These are phyloP conservation scores for Sutorius eximius DNA, from an alignment of 1,284 basidiomycete species.

Conservation along the genomic window DNA sequence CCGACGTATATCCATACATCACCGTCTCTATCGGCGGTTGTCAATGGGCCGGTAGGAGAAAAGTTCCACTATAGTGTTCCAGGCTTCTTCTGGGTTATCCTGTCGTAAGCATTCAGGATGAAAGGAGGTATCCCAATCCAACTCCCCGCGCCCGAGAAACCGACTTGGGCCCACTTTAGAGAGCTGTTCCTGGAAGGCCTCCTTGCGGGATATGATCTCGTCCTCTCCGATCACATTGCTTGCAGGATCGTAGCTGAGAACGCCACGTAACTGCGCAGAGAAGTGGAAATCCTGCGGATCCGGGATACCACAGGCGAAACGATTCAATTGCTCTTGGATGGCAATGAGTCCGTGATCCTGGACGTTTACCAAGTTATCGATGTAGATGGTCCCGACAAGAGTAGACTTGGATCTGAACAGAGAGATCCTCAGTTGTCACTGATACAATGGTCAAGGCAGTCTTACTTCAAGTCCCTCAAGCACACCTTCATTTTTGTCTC, in stretches of 20 bases:
- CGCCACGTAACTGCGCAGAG: conserved; percentile 2
- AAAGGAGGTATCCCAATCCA: conserved; percentile 4
- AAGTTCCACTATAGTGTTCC: conserved; percentile 17
- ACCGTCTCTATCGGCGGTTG: too few relatives aligned
- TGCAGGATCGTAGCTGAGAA: conserved; percentile 9
- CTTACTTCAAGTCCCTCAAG: conserved; percentile 14
- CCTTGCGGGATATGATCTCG: not conserved
- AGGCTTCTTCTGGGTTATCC: conserved; percentile 9
- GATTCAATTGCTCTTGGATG: conserved; percentile 14
- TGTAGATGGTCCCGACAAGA: conserved; percentile 16
- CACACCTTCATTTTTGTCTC: not conserved
- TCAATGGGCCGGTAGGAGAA: not conserved
- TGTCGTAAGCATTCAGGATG: not conserved
- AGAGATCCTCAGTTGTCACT: not conserved
- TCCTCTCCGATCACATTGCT: accelerated
- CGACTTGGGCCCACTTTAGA: not conserved
- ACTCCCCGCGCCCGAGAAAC: too few relatives aligned
- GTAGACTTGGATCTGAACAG: conserved; percentile 13
- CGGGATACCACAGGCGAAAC: conserved; percentile 11
- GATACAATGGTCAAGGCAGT: not conserved
- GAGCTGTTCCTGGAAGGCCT: conserved; percentile 2
- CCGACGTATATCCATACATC: too few relatives aligned
- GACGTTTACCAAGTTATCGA: conserved; percentile 16
- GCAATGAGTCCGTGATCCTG: accelerated
- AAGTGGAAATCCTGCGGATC: not conserved